Conservation (phyloP, 805 yeast species). For the Candida peoriensis region DNA sequence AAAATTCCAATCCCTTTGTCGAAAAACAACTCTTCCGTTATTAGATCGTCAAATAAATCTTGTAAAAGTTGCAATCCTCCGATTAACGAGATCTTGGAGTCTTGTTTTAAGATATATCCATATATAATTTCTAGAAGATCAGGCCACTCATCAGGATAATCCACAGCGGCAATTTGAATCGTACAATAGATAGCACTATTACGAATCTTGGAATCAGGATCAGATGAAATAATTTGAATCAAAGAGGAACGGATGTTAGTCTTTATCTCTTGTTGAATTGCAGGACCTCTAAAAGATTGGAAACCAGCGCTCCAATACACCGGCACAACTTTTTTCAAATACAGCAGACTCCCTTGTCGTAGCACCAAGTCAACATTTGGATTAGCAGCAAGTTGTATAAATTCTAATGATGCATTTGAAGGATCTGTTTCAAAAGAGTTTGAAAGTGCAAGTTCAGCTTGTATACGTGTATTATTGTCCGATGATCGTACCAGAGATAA, state of each 20-base stretch:
- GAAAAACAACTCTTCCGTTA: slow-evolving; percentile 84
- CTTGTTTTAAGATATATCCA: slow-evolving; percentile 27
- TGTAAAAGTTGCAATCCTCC: slow-evolving; percentile 42
- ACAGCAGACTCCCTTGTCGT: slow-evolving; percentile 62
- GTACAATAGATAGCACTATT: slow-evolving; percentile 67
- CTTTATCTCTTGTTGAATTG: slow-evolving; percentile 51
- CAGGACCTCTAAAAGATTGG: slow-evolving; percentile 65
- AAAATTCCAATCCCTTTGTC: slow-evolving; percentile 61
- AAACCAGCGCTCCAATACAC: slow-evolving; percentile 82
- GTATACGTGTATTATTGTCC: slow-evolving; percentile 33
- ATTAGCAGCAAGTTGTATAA: slow-evolving; percentile 39
- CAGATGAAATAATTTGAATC: slow-evolving; percentile 39
- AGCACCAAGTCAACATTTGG: slow-evolving; percentile 27
- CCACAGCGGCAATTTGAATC: slow-evolving; percentile 81
- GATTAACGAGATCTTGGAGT: slow-evolving; percentile 9
- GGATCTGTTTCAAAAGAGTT: slow-evolving; percentile 43
- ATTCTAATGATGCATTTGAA: slow-evolving; percentile 35
- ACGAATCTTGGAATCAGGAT: slow-evolving; percentile 54
- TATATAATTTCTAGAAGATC: slow-evolving; percentile 48
- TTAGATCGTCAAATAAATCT: slow-evolving; percentile 81
- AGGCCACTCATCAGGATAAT: slow-evolving; percentile 97
- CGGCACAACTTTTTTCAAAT: slow-evolving; percentile 64
- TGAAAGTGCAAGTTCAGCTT: slow-evolving; percentile 32
- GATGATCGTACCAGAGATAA: slow-evolving; percentile 30
- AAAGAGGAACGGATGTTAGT: slow-evolving; percentile 43